Evolutionary conservation across 1,284 basidiomycete species (phyloP).

Genomic region (Ceratobasidium sp.): DNA sequence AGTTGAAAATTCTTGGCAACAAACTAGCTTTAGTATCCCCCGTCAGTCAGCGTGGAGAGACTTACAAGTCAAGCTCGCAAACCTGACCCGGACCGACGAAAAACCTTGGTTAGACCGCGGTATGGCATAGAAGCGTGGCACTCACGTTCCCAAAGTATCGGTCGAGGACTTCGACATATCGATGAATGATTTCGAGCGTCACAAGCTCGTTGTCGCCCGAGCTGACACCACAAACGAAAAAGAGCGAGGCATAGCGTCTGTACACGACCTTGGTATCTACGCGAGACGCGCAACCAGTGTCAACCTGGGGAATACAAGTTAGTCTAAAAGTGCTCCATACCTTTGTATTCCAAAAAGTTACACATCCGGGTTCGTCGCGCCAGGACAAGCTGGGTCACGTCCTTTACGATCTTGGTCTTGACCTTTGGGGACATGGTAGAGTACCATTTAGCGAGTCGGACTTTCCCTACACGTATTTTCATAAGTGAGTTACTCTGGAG

Average conservation of each 20-base stretch:
- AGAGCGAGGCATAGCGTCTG: conserved; percentile 95
- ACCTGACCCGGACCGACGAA: conserved; percentile 65
- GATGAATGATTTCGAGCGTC: conserved; percentile 96
- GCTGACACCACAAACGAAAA: conserved; percentile 95
- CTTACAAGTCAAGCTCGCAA: conserved; percentile 93
- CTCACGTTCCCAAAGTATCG: conserved; percentile 98
- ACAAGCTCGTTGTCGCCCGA: conserved; percentile 91
- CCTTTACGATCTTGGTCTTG: conserved; percentile 99
- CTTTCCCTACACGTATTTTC: conserved; percentile 79
- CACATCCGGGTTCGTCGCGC: conserved; percentile 98
- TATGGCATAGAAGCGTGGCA: conserved; percentile 44
- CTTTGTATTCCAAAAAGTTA: conserved; percentile 99
- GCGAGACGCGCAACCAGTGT: conserved; percentile 10
- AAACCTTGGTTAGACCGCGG: conserved; percentile 15
- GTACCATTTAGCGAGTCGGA: conserved; percentile 99
- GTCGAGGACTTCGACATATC: conserved; percentile 99
- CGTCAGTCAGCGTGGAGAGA: conserved; percentile 5
- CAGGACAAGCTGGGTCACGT: conserved; percentile 98
- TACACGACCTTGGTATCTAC: conserved; percentile 94
- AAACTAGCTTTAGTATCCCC: conserved; percentile 26
- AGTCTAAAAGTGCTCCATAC: conserved; percentile 59
- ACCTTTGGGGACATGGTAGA: conserved; percentile 92
- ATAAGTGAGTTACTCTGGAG: conserved; percentile 4
- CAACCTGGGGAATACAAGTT: neutral
- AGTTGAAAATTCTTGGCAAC: conserved; percentile 88